Evolutionary conservation across 495 filamentous ascomycete genomes (phyloP).

Genomic region (Hypoxylon intermedium): DNA sequence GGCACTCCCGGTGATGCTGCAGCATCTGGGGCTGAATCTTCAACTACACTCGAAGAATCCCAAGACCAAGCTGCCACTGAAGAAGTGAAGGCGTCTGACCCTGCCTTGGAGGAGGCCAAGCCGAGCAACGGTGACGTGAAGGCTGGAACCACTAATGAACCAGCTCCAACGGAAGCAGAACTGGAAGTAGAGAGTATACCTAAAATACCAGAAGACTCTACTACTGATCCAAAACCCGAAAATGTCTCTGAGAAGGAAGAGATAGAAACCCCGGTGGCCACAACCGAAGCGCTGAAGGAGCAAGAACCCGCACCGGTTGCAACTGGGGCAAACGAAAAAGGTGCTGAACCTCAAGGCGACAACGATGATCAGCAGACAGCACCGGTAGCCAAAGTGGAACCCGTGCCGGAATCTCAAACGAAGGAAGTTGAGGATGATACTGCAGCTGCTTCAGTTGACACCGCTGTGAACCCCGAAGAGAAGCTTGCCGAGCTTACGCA

Average conservation of each 20-base stretch:
- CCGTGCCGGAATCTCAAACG: neutral
- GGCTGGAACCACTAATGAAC: neutral
- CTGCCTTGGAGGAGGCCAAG: neutral
- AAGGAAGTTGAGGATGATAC: slow-evolving; percentile 1
- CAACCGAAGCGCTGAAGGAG: neutral
- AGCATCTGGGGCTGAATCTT: slow-evolving; percentile 4
- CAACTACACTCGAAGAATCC: neutral
- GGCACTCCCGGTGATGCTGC: slow-evolving; percentile 8
- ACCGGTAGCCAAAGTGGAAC: neutral
- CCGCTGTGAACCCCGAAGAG: neutral
- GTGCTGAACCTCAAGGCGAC: neutral
- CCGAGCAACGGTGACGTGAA: neutral
- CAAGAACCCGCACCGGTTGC: neutral
- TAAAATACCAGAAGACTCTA: slow-evolving; percentile 1
- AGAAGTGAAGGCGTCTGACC: slow-evolving; percentile 1
- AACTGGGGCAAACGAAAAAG: neutral
- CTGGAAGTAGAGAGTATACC: slow-evolving; percentile 1
- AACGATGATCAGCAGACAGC: neutral
- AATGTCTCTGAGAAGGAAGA: neutral
- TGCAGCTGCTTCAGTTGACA: neutral
- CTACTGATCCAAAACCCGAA: slow-evolving; percentile 5
- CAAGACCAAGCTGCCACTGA: neutral
- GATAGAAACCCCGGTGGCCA: neutral
- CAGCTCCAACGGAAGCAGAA: neutral
- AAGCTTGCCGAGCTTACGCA: neutral